Evolutionary conservation across 2,329 filamentous ascomycete species (phyloP).

Genomic region (Hymenoscyphus scutula): DNA sequence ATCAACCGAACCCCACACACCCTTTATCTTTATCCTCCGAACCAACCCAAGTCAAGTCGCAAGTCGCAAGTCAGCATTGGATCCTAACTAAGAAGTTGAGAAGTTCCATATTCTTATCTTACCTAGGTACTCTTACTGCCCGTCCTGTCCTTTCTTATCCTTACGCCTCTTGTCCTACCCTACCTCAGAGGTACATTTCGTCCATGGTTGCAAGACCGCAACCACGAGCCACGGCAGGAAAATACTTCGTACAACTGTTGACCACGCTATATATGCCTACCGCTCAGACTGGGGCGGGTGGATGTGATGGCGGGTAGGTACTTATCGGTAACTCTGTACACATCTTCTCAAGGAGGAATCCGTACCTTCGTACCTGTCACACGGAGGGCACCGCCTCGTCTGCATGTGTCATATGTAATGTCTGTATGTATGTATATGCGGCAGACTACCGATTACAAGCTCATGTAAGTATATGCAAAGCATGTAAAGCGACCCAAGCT

Average conservation of each 20-base stretch:
- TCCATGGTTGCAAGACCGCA: not conserved
- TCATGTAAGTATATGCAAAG: slow-evolving; percentile 3
- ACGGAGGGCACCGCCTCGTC: not conserved
- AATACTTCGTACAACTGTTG: not conserved
- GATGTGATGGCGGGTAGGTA: slow-evolving; percentile 1
- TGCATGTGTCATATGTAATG: not conserved
- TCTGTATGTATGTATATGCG: not conserved
- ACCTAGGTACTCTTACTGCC: too few relatives aligned
- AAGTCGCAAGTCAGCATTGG: too few relatives aligned
- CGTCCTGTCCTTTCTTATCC: too few relatives aligned
- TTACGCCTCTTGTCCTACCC: not conserved
- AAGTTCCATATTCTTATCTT: not conserved
- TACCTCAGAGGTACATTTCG: too few relatives aligned
- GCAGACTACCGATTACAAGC: not conserved
- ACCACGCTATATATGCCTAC: slow-evolving; percentile 2
- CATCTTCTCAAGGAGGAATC: not conserved
- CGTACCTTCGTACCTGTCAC: not conserved
- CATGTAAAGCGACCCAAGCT: slow-evolving; percentile 3
- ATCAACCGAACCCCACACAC: slow-evolving; percentile 3
- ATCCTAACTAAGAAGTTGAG: not conserved
- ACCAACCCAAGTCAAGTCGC: not conserved
- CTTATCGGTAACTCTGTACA: not conserved
- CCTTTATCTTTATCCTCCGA: not conserved
- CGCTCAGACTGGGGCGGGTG: not conserved
- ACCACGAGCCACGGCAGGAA: not conserved